Percentiles rank a stretch among this genome's conserved stretches.
Evolutionary conservation across 192 early-diverging fungal species (phyloP).

Genomic region (Dimargaris verticillata): DNA sequence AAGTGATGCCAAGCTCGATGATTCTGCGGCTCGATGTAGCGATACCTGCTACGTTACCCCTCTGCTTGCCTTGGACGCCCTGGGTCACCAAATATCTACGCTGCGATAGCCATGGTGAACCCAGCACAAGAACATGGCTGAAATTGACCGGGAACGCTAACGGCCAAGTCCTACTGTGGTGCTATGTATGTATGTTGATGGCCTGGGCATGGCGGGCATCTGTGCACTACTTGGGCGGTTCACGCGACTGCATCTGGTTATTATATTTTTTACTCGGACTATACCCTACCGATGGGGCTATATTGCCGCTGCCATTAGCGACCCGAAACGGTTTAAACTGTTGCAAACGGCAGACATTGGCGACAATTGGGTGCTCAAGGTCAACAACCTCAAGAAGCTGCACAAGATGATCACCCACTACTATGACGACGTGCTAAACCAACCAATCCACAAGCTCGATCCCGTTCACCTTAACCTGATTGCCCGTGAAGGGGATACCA

Average conservation of each 20-base stretch:
- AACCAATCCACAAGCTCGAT: constrained; percentile 37
- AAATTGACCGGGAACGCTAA: not conserved
- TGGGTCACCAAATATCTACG: not conserved
- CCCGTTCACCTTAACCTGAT: constrained; percentile 68
- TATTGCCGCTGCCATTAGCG: constrained; percentile 30
- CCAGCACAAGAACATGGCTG: not conserved
- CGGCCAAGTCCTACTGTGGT: not conserved
- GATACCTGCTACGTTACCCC: not conserved
- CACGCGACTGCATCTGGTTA: not conserved
- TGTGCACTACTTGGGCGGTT: not conserved
- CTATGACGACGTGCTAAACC: constrained; percentile 76
- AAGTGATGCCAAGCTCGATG: constrained; percentile 19
- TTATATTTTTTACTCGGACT: not conserved
- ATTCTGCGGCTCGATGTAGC: not conserved
- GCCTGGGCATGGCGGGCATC: not conserved
- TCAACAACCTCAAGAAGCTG: constrained; percentile 84
- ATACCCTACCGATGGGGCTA: not conserved
- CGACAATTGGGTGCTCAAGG: constrained; percentile 89
- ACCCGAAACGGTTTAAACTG: constrained; percentile 80
- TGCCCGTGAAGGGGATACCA: constrained; percentile 54
- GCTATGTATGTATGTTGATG: not conserved
- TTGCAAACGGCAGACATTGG: constrained; percentile 49
- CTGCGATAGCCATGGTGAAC: not conserved
- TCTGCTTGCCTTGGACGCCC: not conserved
- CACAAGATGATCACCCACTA: constrained; percentile 68